Conservation (phyloP, 345 rosid species). For the Camelina hispida region DNA sequence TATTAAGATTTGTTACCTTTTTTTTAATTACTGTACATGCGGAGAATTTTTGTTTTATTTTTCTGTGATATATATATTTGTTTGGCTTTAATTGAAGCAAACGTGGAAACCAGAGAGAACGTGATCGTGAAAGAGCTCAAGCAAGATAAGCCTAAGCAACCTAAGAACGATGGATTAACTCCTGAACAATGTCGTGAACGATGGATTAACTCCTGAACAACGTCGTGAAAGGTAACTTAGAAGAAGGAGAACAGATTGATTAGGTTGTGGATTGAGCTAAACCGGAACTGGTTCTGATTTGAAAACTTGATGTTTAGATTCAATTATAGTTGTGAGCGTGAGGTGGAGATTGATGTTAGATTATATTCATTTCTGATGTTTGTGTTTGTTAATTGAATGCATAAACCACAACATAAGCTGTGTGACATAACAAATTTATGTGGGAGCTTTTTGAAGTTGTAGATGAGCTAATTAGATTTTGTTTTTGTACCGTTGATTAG, state of each 20-base stretch:
- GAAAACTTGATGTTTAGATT: no score
- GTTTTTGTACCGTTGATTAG: neutral
- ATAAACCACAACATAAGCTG: no score
- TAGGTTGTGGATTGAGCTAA: neutral
- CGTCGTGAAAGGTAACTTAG: conserved; percentile 67
- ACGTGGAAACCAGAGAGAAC: conserved; percentile 82
- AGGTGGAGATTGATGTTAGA: no score
- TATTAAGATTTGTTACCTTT: neutral
- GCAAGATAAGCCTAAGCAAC: conserved; percentile 54
- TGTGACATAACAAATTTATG: no score
- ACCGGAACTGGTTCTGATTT: neutral
- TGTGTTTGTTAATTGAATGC: no score
- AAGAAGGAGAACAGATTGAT: neutral
- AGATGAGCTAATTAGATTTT: neutral
- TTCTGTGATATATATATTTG: conserved; percentile 19
- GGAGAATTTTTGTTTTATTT: neutral
- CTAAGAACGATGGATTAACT: conserved; percentile 67
- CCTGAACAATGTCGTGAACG: conserved; percentile 85
- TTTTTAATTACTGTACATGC: neutral
- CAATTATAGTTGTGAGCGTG: no score
- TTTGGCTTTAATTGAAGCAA: conserved; percentile 49
- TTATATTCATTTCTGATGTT: no score
- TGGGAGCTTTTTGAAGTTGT: neutral
- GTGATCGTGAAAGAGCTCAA: conserved; percentile 82
- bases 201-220: conserved; percentile 81